Evolutionary conservation across 441 rosid species (phyloP).

Genomic region (Theobroma grandiflorum): DNA sequence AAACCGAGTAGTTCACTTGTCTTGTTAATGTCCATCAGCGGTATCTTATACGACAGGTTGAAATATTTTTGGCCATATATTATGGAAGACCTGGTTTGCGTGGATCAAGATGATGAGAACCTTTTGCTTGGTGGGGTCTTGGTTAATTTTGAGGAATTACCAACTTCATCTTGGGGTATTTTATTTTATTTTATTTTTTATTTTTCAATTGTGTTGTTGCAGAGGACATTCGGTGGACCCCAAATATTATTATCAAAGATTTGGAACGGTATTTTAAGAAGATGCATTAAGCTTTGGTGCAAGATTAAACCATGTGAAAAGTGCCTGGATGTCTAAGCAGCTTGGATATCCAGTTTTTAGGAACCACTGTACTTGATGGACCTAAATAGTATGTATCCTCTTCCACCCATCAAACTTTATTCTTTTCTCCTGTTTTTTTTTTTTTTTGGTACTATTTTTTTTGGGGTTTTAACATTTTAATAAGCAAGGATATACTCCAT

Average conservation of each 20-base stretch:
- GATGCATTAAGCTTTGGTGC: conserved; percentile 23
- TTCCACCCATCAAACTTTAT: neutral
- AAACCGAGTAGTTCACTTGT: neutral
- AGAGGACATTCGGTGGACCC: conserved; percentile 37
- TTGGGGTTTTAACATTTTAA: neutral
- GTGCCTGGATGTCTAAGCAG: conserved; percentile 18
- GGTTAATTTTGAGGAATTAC: neutral
- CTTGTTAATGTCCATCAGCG: conserved; percentile 6
- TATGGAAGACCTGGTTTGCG: neutral
- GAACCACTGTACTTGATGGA: neutral
- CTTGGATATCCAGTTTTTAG: conserved; percentile 8
- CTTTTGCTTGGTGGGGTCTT: conserved; percentile 27
- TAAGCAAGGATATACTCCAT: neutral
- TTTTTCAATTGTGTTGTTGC: neutral
- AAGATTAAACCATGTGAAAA: conserved; percentile 29
- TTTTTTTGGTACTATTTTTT: neutral
- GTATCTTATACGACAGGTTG: neutral
- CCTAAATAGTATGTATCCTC: neutral
- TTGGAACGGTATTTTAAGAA: conserved; percentile 38
- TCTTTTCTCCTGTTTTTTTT: neutral
- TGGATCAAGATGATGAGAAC: conserved; percentile 26
- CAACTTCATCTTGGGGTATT: neutral
- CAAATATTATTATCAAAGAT: conserved; percentile 22
- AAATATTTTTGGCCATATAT: neutral
- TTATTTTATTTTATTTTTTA: neutral